Base-by-base conservation (phyloP, 1,284 basidiomycete genomes). In the Naganishia cerealis region DNA sequence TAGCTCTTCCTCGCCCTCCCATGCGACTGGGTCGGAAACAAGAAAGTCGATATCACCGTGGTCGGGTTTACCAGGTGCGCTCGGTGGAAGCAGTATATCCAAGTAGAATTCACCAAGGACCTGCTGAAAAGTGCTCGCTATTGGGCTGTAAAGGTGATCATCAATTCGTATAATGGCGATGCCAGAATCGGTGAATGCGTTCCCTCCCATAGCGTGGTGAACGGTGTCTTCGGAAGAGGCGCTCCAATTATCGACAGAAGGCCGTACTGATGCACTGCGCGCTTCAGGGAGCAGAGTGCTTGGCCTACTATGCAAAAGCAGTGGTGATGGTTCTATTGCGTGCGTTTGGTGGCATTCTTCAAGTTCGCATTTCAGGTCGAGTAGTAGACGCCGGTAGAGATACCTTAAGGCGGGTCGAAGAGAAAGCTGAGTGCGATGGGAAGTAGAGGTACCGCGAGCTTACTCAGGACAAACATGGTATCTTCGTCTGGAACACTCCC, bases 21-120 rank as follows among this genome's bases (percentile, higher is more conserved):
- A 38, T 0, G 0, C 36, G 9, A 13, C 24, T 13, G 50, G 3
- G 9, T 56, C 24, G 16, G 56, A 56, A 13, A 66, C 65, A 33
- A 66, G 65, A 18, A 66, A 66, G 43, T 66, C 65, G 38, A 66
- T 66, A 36, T 66, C 65, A 2, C 65, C 65, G 38, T 66, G 65
- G 36, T 66, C 54, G 12, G n/a, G 3, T 38, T 66, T 66, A 16
- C 46, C 55, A 29, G 36, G 55, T 26, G 56, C 65, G 16, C 42
- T 48, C 3, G 65, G 65, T 10, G 55, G 56, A n/a, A 56, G 46
- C 9, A 57, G 26, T 1, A 66, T 55, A 13, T 57, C n/a, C 24
- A 13, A 33, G 46, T 57, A 66, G 43, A 48, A 52, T 15, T 24
- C 24, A 10, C 26, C 43, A 29, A 66, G 43, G 54, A 57, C 24